Conservation (phyloP, 148 eudicot genomes). For the Nepenthes mirabilis region DNA sequence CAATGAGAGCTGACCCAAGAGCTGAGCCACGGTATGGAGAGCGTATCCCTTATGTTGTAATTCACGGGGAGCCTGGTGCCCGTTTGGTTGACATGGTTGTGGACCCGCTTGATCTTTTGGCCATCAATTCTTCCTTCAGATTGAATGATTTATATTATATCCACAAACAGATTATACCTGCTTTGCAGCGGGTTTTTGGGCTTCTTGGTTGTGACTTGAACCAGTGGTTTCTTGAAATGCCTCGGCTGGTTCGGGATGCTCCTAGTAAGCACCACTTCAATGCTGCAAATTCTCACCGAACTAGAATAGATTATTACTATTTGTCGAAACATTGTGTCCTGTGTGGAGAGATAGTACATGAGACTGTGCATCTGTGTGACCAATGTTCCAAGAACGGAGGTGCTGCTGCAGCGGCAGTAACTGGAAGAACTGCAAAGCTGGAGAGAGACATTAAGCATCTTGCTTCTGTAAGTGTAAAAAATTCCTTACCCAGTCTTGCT, state of each 20-base stretch:
- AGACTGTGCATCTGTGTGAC: conserved; percentile 43
- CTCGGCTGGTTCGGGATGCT: conserved; percentile 53
- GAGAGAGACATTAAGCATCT: conserved; percentile 86
- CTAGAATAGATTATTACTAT: conserved; percentile 82
- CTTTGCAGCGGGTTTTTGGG: conserved; percentile 84
- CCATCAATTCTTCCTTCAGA: conserved; percentile 59
- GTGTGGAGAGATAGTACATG: conserved; percentile 70
- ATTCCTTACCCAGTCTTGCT: neutral
- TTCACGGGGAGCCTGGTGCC: conserved; percentile 97
- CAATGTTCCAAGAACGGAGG: conserved; percentile 47
- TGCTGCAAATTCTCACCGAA: conserved; percentile 40
- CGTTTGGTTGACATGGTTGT: conserved; percentile 87
- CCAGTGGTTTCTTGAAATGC: conserved; percentile 77
- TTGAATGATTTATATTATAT: conserved; percentile 78
- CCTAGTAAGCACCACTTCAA: conserved; percentile 37
- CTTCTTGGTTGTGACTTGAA: conserved; percentile 74
- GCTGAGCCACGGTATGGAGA: conserved; percentile 94
- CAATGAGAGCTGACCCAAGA: conserved; percentile 80
- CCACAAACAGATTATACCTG: conserved; percentile 88
- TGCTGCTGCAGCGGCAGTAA: conserved; percentile 41
- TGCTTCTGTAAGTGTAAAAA: conserved; percentile 52
- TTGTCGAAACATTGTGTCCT: conserved; percentile 69
- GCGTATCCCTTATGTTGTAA: conserved; percentile 81
- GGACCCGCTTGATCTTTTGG: conserved; percentile 71
- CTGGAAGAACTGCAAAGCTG: conserved; percentile 66